Base-by-base conservation (phyloP, 2,329 filamentous ascomycete species). In the Cytospora paraplurivora region DNA sequence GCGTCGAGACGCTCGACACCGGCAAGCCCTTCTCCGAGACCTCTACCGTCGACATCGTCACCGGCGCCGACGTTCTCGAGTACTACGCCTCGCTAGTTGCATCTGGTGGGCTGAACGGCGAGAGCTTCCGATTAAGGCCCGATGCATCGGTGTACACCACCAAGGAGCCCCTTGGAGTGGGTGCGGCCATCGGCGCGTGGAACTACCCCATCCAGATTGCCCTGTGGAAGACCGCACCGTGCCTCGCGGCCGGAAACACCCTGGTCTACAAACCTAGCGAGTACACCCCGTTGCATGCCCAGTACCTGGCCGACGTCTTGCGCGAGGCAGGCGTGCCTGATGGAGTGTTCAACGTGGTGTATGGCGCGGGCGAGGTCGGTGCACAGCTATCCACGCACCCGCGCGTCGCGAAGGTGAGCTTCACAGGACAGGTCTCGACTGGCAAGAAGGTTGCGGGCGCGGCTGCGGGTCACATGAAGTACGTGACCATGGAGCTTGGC, bases 261-360 rank as follows among this genome's bases (percentile, higher is more conserved):
- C 93, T 96, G 89, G 85, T 96, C 52, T 96, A 96, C 79, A 96
- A 96, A 77, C 91, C 92, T 8, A 93, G 90, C 68, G 92, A 96
- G 79, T 90, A 91, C 74, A 96, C 92, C 0, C 91, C 91, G 6
- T 81, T 96, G n/a, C 92, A 96, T 72, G 91, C 85, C 37, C 85
- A 91, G 66, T 83, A 86, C 17, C 83, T 96, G 1, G 92, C 92
- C 11, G 81, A 89, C 68, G 84, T 96, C 68, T 94, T 91, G 76
- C 82, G 84, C 58, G 88, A 93, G 75, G 92, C 92, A 11, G 92
- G 92, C 44, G 75, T 96, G 1, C 92, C 92, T 1, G 82, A 88
- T 0, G 92, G 92, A 64, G 92, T 94, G 51, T 96, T 96, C 83
- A 96, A 94, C 69, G 89, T 96, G 41, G 84, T 96, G 54, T 90